These are phyloP conservation scores for Echites panduratus DNA, from an alignment of 257 asterid species.

Conservation along the genomic window DNA sequence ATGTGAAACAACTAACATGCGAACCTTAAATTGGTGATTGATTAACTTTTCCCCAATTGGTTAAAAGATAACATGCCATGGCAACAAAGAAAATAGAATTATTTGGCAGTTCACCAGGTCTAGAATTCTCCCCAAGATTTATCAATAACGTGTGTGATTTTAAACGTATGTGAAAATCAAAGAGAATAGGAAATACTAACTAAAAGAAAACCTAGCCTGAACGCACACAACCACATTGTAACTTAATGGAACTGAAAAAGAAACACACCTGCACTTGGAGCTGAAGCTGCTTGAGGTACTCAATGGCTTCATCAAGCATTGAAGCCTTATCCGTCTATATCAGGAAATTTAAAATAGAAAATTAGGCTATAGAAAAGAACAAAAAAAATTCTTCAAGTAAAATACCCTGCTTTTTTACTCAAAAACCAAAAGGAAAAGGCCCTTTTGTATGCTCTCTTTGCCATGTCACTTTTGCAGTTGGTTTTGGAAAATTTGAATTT, in stretches of 20 bases:
- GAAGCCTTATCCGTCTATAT: constrained; percentile 50
- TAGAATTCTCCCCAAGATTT: background rate
- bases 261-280: constrained; percentile 40
- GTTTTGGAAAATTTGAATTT: background rate
- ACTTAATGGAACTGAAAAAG: background rate
- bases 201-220: constrained; percentile 1
- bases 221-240: background rate
- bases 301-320: constrained; percentile 48
- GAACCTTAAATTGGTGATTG: background rate
- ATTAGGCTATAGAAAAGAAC: background rate
- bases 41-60: background rate
- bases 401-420: too few species aligned
- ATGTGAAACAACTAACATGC: background rate
- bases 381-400: background rate
- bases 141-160: background rate
- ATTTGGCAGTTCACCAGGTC: background rate
- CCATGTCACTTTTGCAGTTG: background rate
- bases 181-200: background rate
- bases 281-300: constrained; percentile 47
- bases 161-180: background rate
- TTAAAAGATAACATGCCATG: background rate
- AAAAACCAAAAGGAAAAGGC: background rate
- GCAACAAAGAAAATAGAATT: background rate
- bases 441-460: background rate
- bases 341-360: background rate